Percentiles rank a stretch among this genome's conserved stretches.
These are phyloP conservation scores for Phytophthora europaea DNA, from an alignment of 352 stramenopile species.

Conservation along the genomic window DNA sequence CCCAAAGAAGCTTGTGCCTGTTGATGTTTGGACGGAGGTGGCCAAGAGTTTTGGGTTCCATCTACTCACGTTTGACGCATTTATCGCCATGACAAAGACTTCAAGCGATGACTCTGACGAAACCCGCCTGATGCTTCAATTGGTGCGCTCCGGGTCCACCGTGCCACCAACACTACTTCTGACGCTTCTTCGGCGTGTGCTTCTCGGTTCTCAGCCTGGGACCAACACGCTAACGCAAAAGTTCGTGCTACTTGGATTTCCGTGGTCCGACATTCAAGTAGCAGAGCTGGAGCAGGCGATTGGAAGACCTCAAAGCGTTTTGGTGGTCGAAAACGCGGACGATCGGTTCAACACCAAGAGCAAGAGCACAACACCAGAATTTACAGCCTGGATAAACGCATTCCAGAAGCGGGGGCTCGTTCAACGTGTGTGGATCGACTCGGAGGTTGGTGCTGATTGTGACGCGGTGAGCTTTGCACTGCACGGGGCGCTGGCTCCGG, in stretches of 20 bases:
- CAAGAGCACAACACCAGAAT: slow-evolving; percentile 10
- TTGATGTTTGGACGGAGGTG: slow-evolving; percentile 10
- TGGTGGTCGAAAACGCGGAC: slow-evolving; percentile 12
- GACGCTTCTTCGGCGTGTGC: slow-evolving; percentile 31
- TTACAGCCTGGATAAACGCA: slow-evolving; percentile 20
- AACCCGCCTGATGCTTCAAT: slow-evolving; percentile 32
- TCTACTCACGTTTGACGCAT: slow-evolving; percentile 42
- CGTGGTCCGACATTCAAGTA: slow-evolving; percentile 38
- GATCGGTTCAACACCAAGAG: slow-evolving; percentile 8
- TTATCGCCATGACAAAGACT: slow-evolving; percentile 27
- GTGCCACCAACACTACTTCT: slow-evolving; percentile 41
- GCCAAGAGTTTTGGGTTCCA: slow-evolving; percentile 36
- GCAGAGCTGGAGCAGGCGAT: slow-evolving; percentile 45
- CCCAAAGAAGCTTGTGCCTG: slow-evolving; percentile 15
- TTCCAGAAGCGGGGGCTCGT: slow-evolving; percentile 36
- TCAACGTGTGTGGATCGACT: slow-evolving; percentile 30
- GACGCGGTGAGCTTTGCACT: background rate
- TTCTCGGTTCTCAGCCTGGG: slow-evolving; percentile 26
- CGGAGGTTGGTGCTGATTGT: slow-evolving; percentile 2
- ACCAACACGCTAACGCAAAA: slow-evolving; percentile 29
- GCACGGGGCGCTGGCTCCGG: slow-evolving; percentile 19
- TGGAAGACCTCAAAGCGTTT: slow-evolving; percentile 26
- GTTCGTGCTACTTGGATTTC: slow-evolving; percentile 59
- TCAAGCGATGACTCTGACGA: slow-evolving; percentile 28
- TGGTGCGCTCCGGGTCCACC: slow-evolving; percentile 38